Conservation (phyloP, 495 filamentous ascomycete genomes). For the Penicillium maclennaniae region DNA sequence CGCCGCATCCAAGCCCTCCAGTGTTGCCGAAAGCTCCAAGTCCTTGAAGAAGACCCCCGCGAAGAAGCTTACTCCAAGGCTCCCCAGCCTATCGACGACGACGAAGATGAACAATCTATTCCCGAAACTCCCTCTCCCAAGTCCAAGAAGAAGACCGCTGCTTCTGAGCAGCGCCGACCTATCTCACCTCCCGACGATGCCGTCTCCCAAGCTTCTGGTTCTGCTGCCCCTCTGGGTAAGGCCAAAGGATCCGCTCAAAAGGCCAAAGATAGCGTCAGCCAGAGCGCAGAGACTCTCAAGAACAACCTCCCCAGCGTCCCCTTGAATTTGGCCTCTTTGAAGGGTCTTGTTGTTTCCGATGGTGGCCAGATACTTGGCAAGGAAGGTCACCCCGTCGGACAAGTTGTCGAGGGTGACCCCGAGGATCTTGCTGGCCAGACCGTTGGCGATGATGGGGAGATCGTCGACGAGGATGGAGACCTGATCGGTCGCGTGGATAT, state of each 20-base stretch:
- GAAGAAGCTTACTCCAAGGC: conserved; percentile 28
- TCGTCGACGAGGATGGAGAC: conserved; percentile 49
- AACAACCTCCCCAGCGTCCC: conserved; percentile 24
- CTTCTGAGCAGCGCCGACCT: conserved; percentile 31
- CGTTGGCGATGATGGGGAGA: conserved; percentile 53
- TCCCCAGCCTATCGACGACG: conserved; percentile 23
- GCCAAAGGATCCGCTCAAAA: conserved; percentile 19
- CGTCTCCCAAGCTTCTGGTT: conserved; percentile 30
- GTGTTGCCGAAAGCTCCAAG: conserved; percentile 23
- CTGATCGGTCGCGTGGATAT: conserved; percentile 45
- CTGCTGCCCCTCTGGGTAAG: conserved; percentile 10
- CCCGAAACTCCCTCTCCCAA: conserved; percentile 28
- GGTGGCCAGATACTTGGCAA: conserved; percentile 39
- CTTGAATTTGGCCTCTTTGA: conserved; percentile 62
- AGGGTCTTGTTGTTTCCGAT: conserved; percentile 58
- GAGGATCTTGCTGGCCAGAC: conserved; percentile 44
- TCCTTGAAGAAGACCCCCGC: conserved; percentile 22
- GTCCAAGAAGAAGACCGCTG: conserved; percentile 31
- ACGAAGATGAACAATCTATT: conserved; percentile 19
- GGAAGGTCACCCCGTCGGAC: conserved; percentile 36
- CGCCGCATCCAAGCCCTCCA: conserved; percentile 28
- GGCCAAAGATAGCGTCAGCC: conserved; percentile 20
- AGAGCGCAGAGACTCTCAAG: conserved; percentile 26
- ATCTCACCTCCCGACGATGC: conserved; percentile 24
- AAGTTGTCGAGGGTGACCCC: conserved; percentile 40